phyloP scores from a whole-genome alignment of 768 basidiomycete genomes.

The Dentipellis fragilis region DNA sequence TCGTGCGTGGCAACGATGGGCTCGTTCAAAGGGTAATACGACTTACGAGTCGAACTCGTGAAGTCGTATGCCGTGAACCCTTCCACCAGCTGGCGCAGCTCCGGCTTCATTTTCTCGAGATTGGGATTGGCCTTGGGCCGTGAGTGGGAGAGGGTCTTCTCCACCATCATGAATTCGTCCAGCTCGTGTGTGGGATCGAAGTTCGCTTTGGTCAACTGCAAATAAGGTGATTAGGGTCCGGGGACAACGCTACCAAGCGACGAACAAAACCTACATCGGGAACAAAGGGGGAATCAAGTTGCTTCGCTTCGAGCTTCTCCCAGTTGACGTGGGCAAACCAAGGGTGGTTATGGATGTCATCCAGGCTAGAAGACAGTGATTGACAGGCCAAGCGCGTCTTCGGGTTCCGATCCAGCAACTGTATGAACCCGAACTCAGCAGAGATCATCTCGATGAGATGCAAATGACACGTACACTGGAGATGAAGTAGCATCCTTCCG shows the following conservation, averaged over 20 bases:
- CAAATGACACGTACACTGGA: slow-evolving; percentile 40
- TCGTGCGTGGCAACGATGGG: slow-evolving; percentile 27
- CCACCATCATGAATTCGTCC: slow-evolving; percentile 94
- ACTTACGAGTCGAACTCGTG: slow-evolving; percentile 54
- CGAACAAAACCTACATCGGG: slow-evolving; percentile 71
- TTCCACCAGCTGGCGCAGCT: slow-evolving; percentile 87
- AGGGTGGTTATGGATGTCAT: slow-evolving; percentile 70
- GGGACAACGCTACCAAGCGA: background rate
- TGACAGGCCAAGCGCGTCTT: slow-evolving; percentile 74
- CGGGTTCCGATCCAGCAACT: slow-evolving; percentile 84
- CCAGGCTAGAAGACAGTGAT: slow-evolving; percentile 55
- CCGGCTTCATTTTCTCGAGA: slow-evolving; percentile 81
- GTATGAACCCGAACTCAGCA: background rate
- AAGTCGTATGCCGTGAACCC: slow-evolving; percentile 94
- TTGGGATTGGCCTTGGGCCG: slow-evolving; percentile 86
- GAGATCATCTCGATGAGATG: background rate
- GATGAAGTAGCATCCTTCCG: slow-evolving; percentile 56
- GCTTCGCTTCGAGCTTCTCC: slow-evolving; percentile 63
- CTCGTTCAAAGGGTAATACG: slow-evolving; percentile 85
- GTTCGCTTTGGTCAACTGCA: slow-evolving; percentile 90
- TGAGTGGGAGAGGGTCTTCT: slow-evolving; percentile 92
- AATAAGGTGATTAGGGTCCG: background rate
- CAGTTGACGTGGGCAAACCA: slow-evolving; percentile 85
- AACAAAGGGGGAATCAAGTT: slow-evolving; percentile 71
- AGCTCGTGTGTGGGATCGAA: slow-evolving; percentile 97